These are phyloP conservation scores for Ogataea allantospora DNA, from an alignment of 805 yeast genomes.

Conservation along the genomic window DNA sequence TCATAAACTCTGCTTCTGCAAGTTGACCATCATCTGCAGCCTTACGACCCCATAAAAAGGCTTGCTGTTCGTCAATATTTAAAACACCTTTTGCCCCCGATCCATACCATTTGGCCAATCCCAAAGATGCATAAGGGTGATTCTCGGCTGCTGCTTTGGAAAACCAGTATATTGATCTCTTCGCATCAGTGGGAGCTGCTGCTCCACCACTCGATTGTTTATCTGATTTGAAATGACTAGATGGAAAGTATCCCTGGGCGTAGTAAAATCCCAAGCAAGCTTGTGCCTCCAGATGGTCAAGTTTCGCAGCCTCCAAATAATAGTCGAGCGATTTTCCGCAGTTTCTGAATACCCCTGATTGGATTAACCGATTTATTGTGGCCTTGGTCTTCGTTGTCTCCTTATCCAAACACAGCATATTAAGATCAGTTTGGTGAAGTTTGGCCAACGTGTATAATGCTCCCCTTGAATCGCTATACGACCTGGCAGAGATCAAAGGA, in stretches of 20 bases:
- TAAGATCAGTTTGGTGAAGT: constrained; percentile 35
- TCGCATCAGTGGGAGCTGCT: constrained; percentile 45
- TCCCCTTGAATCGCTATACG: constrained; percentile 34
- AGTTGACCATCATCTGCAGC: constrained; percentile 58
- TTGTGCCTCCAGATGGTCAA: constrained; percentile 65
- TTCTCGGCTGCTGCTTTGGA: constrained; percentile 63
- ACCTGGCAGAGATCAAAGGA: constrained; percentile 34
- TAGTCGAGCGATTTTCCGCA: constrained; percentile 45
- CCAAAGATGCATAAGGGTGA: constrained; percentile 67
- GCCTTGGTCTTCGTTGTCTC: constrained; percentile 32
- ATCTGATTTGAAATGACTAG: constrained; percentile 33
- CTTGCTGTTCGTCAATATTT: constrained; percentile 57
- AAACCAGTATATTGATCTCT: constrained; percentile 71
- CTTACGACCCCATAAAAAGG: constrained; percentile 62
- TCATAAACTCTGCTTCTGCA: constrained; percentile 63
- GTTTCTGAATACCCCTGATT: constrained; percentile 34
- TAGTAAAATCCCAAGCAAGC: constrained; percentile 69
- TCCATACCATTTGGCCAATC: constrained; percentile 73
- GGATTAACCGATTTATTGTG: constrained; percentile 34
- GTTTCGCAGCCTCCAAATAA: constrained; percentile 57
- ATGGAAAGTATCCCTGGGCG: constrained; percentile 57
- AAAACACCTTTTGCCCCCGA: constrained; percentile 62
- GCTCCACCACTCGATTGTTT: constrained; percentile 25
- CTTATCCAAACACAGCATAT: constrained; percentile 28
- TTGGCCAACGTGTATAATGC: constrained; percentile 37